Evolutionary conservation across 306 rosid species (phyloP), one percentile per base, ranked within the genome.

Genomic region (Luffa acutangula): DNA sequence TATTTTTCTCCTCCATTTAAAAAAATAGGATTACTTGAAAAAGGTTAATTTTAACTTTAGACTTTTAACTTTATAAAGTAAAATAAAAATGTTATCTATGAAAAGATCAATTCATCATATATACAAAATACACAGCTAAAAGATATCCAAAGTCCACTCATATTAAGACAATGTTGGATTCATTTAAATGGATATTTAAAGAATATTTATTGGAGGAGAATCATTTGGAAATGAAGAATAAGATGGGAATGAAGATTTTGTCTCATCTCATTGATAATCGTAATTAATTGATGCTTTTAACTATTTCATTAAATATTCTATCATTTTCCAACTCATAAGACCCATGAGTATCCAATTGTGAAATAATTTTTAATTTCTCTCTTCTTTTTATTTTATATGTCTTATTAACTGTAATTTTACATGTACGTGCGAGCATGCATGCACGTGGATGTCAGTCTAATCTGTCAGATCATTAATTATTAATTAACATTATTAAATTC

Each of bases 401-500:
- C 75, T 65, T 82, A 85, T 81, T 86, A 37, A 81, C 81, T 80
- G 51, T 79, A 84, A 82, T 65, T 77, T 77, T 84, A 42, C 67
- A 81, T 82, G 92, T 76, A 79, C 81, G 79, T 86, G 93, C 85
- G 84, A 77, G 83, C 85, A 81, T 78, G 85, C 88, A 79, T 60
- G 86, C 91, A 88, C 85, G 88, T 86, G 87, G 81, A 79, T 81
- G 81, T 84, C 81, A 79, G 80, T 77, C 77, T 41, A 79, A 54
- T 57, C 75, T 57, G 83, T 75, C 85, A 78, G 49, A 79, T 49
- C 84, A 79, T 83, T 76, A 63, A 83, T 81, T 83, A 83, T 83
- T 76, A 63, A 83, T 81, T 83, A 83, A 82, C 85, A 78, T 78
- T 54, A 81, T 75, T 78, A 78, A 77, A 54, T 78, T 75, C 59